Base-by-base conservation (phyloP, 768 basidiomycete species). In the Rhodosporidiobolus odoratus region DNA sequence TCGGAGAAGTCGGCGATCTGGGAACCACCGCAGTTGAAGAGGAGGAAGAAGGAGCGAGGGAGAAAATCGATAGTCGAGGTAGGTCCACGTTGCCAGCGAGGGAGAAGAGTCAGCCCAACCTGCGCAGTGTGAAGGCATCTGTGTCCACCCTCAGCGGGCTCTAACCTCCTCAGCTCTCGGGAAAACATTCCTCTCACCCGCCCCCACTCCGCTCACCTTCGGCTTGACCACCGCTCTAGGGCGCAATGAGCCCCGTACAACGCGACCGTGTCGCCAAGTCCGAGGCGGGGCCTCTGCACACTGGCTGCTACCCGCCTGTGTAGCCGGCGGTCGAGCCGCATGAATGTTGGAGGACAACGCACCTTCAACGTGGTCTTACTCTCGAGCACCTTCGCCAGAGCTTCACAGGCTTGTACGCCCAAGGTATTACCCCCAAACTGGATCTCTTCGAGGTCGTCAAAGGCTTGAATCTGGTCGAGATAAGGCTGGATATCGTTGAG, bases 1-100 rank as follows among this genome's bases (percentile, higher is more conserved):
- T 97, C 95, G 38, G 92, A 89, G 74, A 97, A 90, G 82, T 98
- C 88, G 75, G 94, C 95, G 68, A 95, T 82, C 96, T 98, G 78
- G 15, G n/a, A 16, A 52, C 60, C 27, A 15, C 13, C 30, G 16
- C 23, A 23, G 40, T 1, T 45, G 21, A 19, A 25, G n/a, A n/a
- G 9, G 35, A n/a, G 5, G 60, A 0, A 15, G 23, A 45, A 35
- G 58, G 52, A n/a, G 35, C 2, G 13, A 9, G 47, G 3, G 23
- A 13, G 19, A 21, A 56, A 30, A 43, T 1, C 4, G 45, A 2
- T 19, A 15, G 16, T 8, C 12, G 21, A 50, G 48, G 12, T 7
- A 50, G 12, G 48, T 10, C n/a, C n/a, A n/a, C n/a, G n/a, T n/a
- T n/a, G n/a, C n/a, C n/a, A n/a, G n/a, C n/a, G n/a, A n/a, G n/a